phyloP scores from a whole-genome alignment of 2,329 filamentous ascomycete genomes.

The Hypoxylon sp. region DNA sequence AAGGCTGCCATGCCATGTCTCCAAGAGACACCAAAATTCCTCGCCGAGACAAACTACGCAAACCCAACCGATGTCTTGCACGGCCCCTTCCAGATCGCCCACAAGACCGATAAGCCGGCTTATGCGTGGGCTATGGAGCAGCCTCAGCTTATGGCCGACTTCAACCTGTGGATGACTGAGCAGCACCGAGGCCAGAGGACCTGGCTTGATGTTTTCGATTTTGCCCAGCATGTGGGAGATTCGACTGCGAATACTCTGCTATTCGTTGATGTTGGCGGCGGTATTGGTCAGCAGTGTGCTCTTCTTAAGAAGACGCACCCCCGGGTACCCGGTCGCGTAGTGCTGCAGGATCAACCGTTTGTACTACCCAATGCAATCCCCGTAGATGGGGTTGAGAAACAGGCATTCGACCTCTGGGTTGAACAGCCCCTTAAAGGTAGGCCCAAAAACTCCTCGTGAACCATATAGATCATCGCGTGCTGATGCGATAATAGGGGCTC shows the following conservation, averaged over 20 bases:
- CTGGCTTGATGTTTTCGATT: no score
- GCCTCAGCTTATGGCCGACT: slow-evolving; percentile 35
- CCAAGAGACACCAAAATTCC: slow-evolving; percentile 20
- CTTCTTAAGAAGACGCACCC: not conserved
- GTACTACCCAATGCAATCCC: not conserved
- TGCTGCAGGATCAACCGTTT: not conserved
- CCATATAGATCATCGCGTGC: not conserved
- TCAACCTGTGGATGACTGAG: slow-evolving; percentile 38
- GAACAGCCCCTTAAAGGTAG: not conserved
- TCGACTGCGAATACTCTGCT: no score
- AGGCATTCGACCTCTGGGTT: not conserved
- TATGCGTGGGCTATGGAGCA: slow-evolving; percentile 33
- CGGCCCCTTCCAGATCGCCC: slow-evolving; percentile 27
- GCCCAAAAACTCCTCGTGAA: not conserved
- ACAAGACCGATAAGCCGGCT: slow-evolving; percentile 36
- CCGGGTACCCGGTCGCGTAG: not conserved
- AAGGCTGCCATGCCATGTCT: slow-evolving; percentile 21
- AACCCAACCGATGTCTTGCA: slow-evolving; percentile 2
- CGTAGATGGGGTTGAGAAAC: not conserved
- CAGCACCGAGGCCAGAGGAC: slow-evolving; percentile 12
- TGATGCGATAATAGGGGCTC: not conserved
- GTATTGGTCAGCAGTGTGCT: not conserved
- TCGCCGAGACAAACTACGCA: slow-evolving; percentile 19
- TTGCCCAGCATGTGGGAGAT: no score
- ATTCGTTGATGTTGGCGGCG: no score